Percentiles rank a stretch among this genome's conserved stretches.
These are phyloP conservation scores for Phytophthora pluvialis DNA, from an alignment of 352 stramenopile genomes.

Conservation along the genomic window DNA sequence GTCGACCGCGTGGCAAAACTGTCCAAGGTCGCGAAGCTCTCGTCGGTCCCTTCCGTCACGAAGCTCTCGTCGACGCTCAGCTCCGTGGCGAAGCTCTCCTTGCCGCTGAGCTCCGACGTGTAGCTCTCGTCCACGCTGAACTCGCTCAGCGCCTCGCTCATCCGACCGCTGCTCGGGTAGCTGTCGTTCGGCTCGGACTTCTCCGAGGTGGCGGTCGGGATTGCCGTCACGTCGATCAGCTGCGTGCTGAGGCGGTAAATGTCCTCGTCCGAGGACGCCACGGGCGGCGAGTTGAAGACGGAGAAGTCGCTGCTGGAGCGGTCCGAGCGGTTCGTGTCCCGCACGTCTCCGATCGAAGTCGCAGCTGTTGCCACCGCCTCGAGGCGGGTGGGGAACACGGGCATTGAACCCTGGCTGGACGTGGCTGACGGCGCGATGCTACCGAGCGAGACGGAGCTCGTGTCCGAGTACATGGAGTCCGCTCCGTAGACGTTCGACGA, in stretches of 20 bases:
- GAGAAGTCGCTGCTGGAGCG: conserved; percentile 48
- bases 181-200: conserved; percentile 29
- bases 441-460: conserved; percentile 26
- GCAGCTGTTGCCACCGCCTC: conserved; percentile 24
- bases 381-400: conserved; percentile 12
- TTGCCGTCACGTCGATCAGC: conserved; percentile 29
- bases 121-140: conserved; percentile 36
- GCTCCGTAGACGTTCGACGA: conserved; percentile 9
- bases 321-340: conserved; percentile 37
- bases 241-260: conserved; percentile 36
- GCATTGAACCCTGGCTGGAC: conserved; percentile 18
- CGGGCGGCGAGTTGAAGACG: conserved; percentile 42
- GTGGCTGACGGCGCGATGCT: conserved; percentile 27
- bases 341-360: conserved; percentile 28
- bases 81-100: conserved; percentile 22
- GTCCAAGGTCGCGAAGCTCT: conserved; percentile 22
- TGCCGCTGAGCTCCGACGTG: conserved; percentile 14
- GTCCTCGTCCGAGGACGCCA: conserved; percentile 10
- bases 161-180: conserved; percentile 28
- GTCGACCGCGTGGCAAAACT: conserved; percentile 30
- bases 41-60: conserved; percentile 6
- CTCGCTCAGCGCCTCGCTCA: conserved; percentile 25
- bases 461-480: conserved; percentile 23
- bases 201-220: conserved; percentile 21
- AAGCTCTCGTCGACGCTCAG: conserved; percentile 23